Conservation (phyloP, 1,284 basidiomycete genomes). For the Phylloporus gajari region DNA sequence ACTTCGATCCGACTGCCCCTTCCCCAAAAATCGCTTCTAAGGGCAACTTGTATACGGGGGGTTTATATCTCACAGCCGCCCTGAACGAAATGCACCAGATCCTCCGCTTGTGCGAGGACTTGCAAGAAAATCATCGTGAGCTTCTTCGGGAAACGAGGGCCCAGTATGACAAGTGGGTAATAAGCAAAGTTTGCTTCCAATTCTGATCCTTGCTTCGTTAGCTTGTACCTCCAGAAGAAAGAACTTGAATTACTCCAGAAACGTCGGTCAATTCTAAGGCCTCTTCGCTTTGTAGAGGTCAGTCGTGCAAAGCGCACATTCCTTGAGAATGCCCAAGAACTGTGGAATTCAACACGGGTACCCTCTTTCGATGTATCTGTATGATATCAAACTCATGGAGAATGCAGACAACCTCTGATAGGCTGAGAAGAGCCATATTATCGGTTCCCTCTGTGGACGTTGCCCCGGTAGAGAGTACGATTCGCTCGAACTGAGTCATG, state of each 20-base stretch:
- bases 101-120: neutral
- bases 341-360: conserved; percentile 21
- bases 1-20: neutral
- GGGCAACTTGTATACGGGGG: conserved; percentile 9
- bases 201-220: conserved; percentile 4
- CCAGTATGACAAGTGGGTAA: conserved; percentile 20
- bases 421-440: neutral
- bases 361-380: neutral
- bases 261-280: conserved; percentile 8
- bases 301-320: conserved; percentile 14
- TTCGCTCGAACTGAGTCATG: neutral
- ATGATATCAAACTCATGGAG: neutral
- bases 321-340: neutral
- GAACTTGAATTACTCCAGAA: conserved; percentile 14
- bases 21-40: neutral
- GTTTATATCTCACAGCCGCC: conserved; percentile 17
- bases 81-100: conserved; percentile 23
- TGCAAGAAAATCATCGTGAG: neutral
- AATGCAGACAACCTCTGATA: conserved; percentile 25
- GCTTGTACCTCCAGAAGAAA: conserved; percentile 6
- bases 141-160: conserved; percentile 18
- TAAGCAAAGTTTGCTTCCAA: fast-evolving
- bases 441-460: conserved; percentile 1
- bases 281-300: neutral
- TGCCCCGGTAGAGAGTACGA: conserved; percentile 19